Evolutionary conservation across 768 basidiomycete genomes (phyloP).

Genomic region (Pleurotus djamor): DNA sequence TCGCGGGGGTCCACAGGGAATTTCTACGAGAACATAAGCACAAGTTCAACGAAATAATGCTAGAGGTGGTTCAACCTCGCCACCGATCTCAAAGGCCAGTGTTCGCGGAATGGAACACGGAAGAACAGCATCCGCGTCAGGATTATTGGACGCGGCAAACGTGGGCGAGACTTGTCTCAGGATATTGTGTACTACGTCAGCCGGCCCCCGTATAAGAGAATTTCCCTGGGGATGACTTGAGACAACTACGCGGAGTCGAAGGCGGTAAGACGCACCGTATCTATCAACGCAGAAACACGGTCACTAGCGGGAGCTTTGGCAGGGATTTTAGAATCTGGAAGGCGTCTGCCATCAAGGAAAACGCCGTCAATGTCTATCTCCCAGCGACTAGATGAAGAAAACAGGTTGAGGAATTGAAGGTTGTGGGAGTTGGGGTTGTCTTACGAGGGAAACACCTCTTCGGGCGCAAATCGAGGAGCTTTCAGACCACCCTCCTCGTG

Average conservation of each 20-base stretch:
- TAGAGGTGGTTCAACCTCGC: too few species aligned
- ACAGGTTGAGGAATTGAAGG: neutral
- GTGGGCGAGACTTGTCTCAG: conserved; percentile 31
- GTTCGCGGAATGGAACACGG: conserved; percentile 55
- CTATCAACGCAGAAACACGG: conserved; percentile 57
- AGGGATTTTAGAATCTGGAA: conserved; percentile 52
- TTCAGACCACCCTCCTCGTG: conserved; percentile 51
- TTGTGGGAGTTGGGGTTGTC: neutral
- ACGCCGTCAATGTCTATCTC: conserved; percentile 68
- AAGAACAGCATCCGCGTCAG: conserved; percentile 26
- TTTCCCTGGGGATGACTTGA: conserved; percentile 46
- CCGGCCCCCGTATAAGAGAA: conserved; percentile 68
- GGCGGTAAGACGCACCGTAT: conserved; percentile 44
- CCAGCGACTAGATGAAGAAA: conserved; percentile 40
- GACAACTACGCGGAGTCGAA: neutral
- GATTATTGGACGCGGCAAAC: conserved; percentile 19
- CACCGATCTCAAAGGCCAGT: conserved; percentile 63
- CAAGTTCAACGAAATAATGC: too few species aligned
- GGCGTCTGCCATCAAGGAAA: conserved; percentile 55
- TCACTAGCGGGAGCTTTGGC: conserved; percentile 26
- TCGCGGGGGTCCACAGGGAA: conserved; percentile 75
- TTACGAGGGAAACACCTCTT: conserved; percentile 42
- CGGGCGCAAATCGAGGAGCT: conserved; percentile 51
- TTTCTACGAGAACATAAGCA: conserved; percentile 21
- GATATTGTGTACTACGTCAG: conserved; percentile 59